phyloP scores from a whole-genome alignment of 306 rosid species.

The Carpinus fangiana region DNA sequence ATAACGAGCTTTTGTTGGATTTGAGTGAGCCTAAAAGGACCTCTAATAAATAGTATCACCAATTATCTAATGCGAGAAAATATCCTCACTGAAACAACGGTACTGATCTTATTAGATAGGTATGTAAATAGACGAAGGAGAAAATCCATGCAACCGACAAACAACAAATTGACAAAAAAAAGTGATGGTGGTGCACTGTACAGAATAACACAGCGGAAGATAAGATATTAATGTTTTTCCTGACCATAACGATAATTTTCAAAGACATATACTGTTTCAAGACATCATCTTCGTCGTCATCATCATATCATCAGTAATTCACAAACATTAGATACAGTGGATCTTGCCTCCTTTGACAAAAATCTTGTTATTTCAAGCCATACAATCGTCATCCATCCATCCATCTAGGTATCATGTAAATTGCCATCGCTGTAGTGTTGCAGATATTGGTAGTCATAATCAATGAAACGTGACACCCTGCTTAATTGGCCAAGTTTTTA shows the following conservation, averaged over 20 bases:
- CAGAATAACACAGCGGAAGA: not conserved
- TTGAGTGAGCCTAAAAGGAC: no score
- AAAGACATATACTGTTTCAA: not conserved
- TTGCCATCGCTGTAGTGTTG: not conserved
- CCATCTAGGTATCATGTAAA: not conserved
- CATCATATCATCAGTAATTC: not conserved
- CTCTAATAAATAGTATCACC: no score
- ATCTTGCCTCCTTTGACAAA: not conserved
- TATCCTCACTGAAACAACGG: not conserved
- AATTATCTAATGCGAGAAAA: not conserved
- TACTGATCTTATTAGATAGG: not conserved
- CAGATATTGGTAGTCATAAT: not conserved
- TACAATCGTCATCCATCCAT: no score
- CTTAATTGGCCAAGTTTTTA: not conserved
- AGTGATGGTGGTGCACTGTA: not conserved
- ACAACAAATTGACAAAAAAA: not conserved
- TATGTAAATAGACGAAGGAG: not conserved
- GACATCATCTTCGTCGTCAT: not conserved
- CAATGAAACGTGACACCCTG: not conserved
- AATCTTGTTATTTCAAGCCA: not conserved
- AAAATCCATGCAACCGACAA: constrained; percentile 3
- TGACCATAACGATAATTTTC: not conserved
- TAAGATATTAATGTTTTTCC: not conserved
- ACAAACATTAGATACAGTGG: not conserved
- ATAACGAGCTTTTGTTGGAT: no score